Evolutionary conservation across 2,329 filamentous ascomycete species (phyloP).

Genomic region (Aureobasidium mangrovei): DNA sequence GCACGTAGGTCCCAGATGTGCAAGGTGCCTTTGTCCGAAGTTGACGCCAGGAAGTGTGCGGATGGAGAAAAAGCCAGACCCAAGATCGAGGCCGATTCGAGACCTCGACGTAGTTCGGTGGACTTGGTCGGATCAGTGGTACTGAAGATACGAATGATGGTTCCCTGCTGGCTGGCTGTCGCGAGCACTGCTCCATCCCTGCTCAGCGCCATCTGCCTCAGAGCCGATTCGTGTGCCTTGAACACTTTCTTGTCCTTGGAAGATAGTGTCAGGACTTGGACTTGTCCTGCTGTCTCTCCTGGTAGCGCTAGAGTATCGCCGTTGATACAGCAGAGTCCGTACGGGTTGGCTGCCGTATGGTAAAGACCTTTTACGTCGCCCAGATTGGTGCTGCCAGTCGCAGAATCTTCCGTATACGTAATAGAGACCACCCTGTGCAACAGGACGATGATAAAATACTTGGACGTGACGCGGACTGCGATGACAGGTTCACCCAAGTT

Average conservation of each 20-base stretch:
- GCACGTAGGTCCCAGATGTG: conserved; percentile 84
- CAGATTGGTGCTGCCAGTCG: conserved; percentile 18
- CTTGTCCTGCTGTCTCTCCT: conserved; percentile 77
- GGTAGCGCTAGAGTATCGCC: conserved; percentile 71
- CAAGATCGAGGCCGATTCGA: conserved; percentile 80
- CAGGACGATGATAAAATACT: conserved; percentile 70
- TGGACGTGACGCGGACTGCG: conserved; percentile 66
- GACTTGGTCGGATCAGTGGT: conserved; percentile 72
- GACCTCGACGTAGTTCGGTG: conserved; percentile 76
- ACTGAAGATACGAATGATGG: conserved; percentile 76
- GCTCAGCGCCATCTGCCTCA: conserved; percentile 73
- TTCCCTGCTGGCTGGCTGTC: conserved; percentile 85
- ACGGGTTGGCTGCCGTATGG: conserved; percentile 76
- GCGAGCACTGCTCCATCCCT: conserved; percentile 72
- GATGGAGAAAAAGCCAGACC: conserved; percentile 81
- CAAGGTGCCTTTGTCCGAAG: conserved; percentile 91
- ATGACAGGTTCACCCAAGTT: conserved; percentile 73
- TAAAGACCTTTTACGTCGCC: conserved; percentile 50
- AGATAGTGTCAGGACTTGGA: conserved; percentile 73
- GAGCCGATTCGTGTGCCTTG: conserved; percentile 71
- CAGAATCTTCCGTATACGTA: conserved; percentile 47
- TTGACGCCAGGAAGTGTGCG: conserved; percentile 73
- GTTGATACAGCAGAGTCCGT: conserved; percentile 71
- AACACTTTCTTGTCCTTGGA: conserved; percentile 86
- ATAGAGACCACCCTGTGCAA: conserved; percentile 24